A percentile compares a stretch with the other conserved stretches of the same genome.
Evolutionary conservation across 257 asterid genomes (phyloP).

Genomic region (Avicennia marina): DNA sequence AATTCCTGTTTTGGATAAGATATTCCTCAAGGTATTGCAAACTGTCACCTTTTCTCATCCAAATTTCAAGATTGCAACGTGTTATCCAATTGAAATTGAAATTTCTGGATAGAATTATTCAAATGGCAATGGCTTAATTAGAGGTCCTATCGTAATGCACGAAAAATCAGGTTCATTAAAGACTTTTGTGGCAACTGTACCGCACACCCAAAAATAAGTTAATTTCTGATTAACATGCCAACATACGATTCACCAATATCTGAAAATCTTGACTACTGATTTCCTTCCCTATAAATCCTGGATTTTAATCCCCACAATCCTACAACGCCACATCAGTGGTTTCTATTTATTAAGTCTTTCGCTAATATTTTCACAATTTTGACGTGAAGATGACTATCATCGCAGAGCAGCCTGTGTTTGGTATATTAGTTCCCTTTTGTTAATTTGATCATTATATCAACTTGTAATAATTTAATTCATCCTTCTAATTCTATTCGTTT

Average conservation of each 20-base stretch:
- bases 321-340: not conserved
- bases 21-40: too few species aligned
- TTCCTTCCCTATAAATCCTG: not conserved
- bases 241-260: not conserved
- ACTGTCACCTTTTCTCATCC: too few species aligned
- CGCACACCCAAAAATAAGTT: not conserved
- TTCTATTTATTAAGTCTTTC: not conserved
- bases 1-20: too few species aligned
- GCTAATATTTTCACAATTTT: not conserved
- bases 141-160: too few species aligned
- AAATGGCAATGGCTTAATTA: too few species aligned
- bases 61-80: too few species aligned
- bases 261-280: not conserved
- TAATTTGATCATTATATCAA: not conserved
- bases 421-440: slow-evolving; percentile 10
- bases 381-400: slow-evolving; percentile 40
- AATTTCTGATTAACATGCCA: not conserved
- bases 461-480: not conserved
- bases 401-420: slow-evolving; percentile 33
- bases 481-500: not conserved
- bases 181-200: not conserved
- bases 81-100: too few species aligned
- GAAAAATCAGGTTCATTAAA: too few species aligned
- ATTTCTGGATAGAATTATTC: too few species aligned
- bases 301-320: not conserved